Conservation (phyloP, 345 rosid genomes). For the Hypericum perforatum region DNA sequence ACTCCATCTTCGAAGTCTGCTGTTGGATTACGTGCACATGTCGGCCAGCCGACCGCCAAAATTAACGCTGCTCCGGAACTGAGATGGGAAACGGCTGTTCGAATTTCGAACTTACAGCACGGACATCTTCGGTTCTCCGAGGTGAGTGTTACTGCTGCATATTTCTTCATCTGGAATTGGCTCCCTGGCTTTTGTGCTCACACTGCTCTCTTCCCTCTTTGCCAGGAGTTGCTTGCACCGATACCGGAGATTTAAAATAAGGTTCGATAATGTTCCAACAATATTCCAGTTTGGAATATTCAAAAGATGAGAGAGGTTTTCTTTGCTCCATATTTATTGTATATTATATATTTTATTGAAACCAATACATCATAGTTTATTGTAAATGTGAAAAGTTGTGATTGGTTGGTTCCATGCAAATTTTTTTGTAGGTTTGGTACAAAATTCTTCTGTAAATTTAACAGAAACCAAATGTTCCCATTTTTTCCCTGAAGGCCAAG, state of each 20-base stretch:
- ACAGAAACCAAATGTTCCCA: too few species aligned
- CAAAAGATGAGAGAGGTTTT: too few species aligned
- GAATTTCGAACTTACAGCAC: constrained; percentile 38
- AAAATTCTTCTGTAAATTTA: too few species aligned
- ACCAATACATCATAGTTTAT: too few species aligned
- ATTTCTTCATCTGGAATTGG: neutral
- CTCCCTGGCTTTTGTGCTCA: neutral
- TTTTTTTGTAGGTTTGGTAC: too few species aligned
- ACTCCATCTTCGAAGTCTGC: constrained; percentile 31
- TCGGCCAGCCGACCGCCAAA: constrained; percentile 23
- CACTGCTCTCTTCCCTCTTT: constrained; percentile 2
- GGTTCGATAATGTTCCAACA: too few species aligned
- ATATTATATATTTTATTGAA: too few species aligned
- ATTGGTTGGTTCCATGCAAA: too few species aligned
- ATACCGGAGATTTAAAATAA: constrained; percentile 30
- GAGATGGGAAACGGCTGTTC: constrained; percentile 80
- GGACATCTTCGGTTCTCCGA: constrained; percentile 49
- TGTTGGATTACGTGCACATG: constrained; percentile 16
- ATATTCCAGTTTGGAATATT: too few species aligned
- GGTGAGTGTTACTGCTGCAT: constrained; percentile 26
- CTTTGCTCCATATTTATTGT: too few species aligned
- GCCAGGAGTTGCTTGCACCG: constrained; percentile 31
- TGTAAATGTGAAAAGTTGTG: too few species aligned
- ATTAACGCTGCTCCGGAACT: constrained; percentile 16
- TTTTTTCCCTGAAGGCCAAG: too few species aligned